Evolutionary conservation across 768 basidiomycete species (phyloP).

Genomic region (Mycena rebaudengoi): DNA sequence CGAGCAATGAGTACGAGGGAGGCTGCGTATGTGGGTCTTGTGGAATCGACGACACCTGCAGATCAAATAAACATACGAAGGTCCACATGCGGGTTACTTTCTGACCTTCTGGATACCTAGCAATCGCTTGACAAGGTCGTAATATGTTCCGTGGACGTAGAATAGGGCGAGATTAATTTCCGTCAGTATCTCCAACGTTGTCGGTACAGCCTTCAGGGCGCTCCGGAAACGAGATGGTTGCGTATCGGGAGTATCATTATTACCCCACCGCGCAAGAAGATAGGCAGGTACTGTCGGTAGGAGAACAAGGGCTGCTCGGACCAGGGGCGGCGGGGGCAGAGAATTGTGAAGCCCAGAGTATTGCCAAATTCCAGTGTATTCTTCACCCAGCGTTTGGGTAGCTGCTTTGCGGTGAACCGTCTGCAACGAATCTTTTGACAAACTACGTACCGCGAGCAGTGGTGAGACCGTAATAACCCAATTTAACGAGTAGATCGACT

Average conservation of each 20-base stretch:
- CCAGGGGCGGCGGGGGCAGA: constrained; percentile 52
- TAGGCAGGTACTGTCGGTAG: constrained; percentile 74
- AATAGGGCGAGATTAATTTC: constrained; percentile 85
- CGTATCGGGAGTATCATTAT: constrained; percentile 44
- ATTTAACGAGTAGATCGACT: constrained; percentile 71
- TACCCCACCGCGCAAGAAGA: constrained; percentile 59
- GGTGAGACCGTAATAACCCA: constrained; percentile 79
- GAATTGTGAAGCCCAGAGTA: constrained; percentile 53
- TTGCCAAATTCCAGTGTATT: constrained; percentile 88
- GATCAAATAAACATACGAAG: constrained; percentile 1
- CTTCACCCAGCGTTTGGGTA: constrained; percentile 87
- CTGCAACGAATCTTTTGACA: neutral
- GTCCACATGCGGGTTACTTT: neutral
- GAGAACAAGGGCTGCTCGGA: constrained; percentile 66
- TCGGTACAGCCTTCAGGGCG: constrained; percentile 53
- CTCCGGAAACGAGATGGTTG: constrained; percentile 44
- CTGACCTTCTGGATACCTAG: constrained; percentile 75
- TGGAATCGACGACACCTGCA: constrained; percentile 76
- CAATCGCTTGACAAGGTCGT: constrained; percentile 73
- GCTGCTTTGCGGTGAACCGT: constrained; percentile 49
- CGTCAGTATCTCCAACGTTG: constrained; percentile 59
- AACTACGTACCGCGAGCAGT: constrained; percentile 69
- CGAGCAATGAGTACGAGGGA: constrained; percentile 89
- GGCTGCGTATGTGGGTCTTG: constrained; percentile 76
- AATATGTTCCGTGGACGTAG: constrained; percentile 83